A percentile compares a stretch with the other conserved stretches of the same genome.
Evolutionary conservation across 163 green algal genomes (phyloP).

Genomic region (Chlorella variabilis): DNA sequence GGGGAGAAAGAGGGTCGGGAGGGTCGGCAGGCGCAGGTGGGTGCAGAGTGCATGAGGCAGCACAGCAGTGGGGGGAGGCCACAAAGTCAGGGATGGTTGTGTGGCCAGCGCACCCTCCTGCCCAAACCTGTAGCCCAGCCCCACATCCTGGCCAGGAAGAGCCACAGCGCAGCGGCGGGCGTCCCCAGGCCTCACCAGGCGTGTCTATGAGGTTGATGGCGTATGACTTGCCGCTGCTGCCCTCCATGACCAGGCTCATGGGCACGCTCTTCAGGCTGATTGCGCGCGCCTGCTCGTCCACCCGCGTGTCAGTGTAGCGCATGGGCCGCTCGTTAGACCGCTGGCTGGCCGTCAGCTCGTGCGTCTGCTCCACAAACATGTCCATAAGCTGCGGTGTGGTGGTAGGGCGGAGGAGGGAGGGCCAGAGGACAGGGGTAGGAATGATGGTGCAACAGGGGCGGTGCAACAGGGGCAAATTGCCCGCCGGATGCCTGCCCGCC

Average conservation of each 20-base stretch:
- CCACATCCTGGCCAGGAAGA: too few species aligned
- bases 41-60: too few species aligned
- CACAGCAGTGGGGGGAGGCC: too few species aligned
- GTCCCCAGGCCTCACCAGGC: constrained; percentile 60
- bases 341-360: constrained; percentile 58
- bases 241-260: constrained; percentile 92
- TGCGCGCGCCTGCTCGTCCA: constrained; percentile 92
- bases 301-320: constrained; percentile 94
- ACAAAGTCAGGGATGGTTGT: too few species aligned
- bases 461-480: too few species aligned
- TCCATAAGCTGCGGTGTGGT: constrained; percentile 81
- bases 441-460: not conserved
- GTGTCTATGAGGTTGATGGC: constrained; percentile 95
- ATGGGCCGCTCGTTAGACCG: constrained; percentile 64
- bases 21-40: too few species aligned
- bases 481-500: too few species aligned
- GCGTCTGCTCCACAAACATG: constrained; percentile 96
- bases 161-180: not conserved
- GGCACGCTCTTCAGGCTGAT: constrained; percentile 97
- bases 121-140: too few species aligned
- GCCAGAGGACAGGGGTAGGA: not conserved
- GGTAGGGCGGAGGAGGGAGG: too few species aligned
- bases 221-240: constrained; percentile 84
- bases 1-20: too few species aligned
- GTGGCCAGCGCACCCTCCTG: too few species aligned